Conservation (phyloP, 192 early-diverging fungal species). For the Backusella australiensis region DNA sequence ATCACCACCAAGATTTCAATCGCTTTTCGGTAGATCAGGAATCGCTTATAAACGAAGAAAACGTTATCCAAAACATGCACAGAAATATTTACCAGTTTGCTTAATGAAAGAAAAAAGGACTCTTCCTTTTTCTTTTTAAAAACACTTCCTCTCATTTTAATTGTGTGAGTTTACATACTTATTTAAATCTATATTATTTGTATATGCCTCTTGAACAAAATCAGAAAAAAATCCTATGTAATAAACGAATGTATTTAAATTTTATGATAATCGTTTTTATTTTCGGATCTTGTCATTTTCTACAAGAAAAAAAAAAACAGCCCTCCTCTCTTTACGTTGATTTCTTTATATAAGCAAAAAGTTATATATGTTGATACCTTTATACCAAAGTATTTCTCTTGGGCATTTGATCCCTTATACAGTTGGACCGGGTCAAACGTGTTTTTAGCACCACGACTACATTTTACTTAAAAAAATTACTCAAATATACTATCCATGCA, state of each 20-base stretch:
- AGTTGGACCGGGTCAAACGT: no score
- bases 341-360: no score
- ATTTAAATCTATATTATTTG: background rate
- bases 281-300: no score
- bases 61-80: background rate
- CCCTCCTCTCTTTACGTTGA: no score
- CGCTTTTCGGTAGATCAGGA: background rate
- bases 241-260: background rate
- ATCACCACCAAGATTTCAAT: background rate
- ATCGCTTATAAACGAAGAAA: background rate
- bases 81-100: background rate
- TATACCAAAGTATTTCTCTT: no score
- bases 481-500: no score
- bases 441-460: no score
- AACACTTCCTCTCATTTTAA: constrained; percentile 1
- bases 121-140: background rate
- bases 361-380: no score
- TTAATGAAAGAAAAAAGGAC: background rate
- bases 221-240: background rate
- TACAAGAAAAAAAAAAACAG: no score
- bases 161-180: background rate
- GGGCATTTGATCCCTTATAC: no score
- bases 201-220: background rate
- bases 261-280: background rate
- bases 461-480: no score